phyloP scores from a whole-genome alignment of 805 yeast species.

The Sungouiella blattae region DNA sequence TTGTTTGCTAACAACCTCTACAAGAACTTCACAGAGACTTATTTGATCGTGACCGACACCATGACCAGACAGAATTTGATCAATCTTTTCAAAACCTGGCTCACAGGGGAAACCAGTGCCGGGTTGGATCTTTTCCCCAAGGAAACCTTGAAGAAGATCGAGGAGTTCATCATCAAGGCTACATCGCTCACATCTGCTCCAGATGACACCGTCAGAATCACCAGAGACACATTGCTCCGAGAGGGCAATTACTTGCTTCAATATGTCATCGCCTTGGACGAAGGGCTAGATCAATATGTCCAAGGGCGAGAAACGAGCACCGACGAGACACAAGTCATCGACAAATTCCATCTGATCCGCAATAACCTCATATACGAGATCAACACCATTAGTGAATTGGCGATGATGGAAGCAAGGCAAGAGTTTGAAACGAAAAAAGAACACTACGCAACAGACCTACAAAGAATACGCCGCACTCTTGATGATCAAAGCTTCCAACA shows the following conservation, averaged over 20 bases:
- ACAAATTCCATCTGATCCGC: constrained; percentile 18
- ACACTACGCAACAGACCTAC: constrained; percentile 21
- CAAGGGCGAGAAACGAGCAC: background rate
- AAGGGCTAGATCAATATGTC: constrained; percentile 2
- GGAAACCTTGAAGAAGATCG: constrained; percentile 28
- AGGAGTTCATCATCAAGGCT: constrained; percentile 37
- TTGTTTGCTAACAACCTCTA: constrained; percentile 33
- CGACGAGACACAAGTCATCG: constrained; percentile 10
- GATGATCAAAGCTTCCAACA: constrained; percentile 25
- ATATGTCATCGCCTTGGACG: constrained; percentile 29
- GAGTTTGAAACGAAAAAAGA: constrained; percentile 24
- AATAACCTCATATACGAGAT: constrained; percentile 27
- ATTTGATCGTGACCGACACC: constrained; percentile 37
- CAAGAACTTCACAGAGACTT: constrained; percentile 36
- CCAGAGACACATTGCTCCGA: constrained; percentile 31
- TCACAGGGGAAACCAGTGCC: constrained; percentile 28
- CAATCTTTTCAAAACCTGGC: constrained; percentile 41
- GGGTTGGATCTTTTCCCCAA: constrained; percentile 34
- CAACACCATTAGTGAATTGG: constrained; percentile 31
- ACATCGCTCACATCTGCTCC: constrained; percentile 22
- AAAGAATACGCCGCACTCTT: constrained; percentile 19
- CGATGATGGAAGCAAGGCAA: constrained; percentile 20
- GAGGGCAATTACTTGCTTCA: constrained; percentile 36
- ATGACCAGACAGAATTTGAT: constrained; percentile 37
- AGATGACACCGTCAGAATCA: constrained; percentile 5